Base-by-base conservation (phyloP, 306 rosid species). In the Oemleria cerasiformis region DNA sequence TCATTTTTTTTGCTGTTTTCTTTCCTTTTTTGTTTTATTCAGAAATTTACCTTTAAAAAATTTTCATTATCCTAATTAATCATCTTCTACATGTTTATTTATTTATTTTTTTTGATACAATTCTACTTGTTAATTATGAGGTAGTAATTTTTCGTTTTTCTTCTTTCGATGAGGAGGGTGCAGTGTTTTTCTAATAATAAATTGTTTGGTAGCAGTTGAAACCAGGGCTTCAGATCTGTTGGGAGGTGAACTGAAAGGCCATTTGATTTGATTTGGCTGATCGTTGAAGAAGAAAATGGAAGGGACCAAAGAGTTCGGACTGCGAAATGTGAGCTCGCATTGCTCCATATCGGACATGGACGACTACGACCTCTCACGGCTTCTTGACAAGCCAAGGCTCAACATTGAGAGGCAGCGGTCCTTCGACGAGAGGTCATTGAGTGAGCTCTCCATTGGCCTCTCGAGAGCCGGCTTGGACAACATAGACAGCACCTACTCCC, bases 391-490 rank as follows among this genome's bases (percentile, higher is more conserved):
- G 85, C 97, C 95, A 0, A 82, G 77, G 83, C 74, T 88, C 79
- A 88, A 87, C 83, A 87, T 89, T 34, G 92, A 92, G 84, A 85
- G 97, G 81, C 86, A 92, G 83, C 84, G 91, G 73, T 92, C 97
- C 6, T 92, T 92, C 48, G 97, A 92, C n/a, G 97, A 92, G 91
- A 84, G 97, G 81, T 92, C 97, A 25, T 85, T 92, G 9, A 92
- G 97, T 44, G 97, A 92, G 85, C 80, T 92, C 49, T 92, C 96
- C 2, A 71, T 77, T 75, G 88, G 91, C 51, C 82, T 88, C 17
- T 47, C 81, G 0, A 86, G 88, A 72, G 85, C 70, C 0, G 91
- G 91, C 11, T 36, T 87, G 74, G 97, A 92, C 70, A 76, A 72
- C 82, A 84, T 76, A n/a, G 97, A 92, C 19, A 75, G 74, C 64